Base-by-base conservation (phyloP, 1,284 basidiomycete genomes). In the Lentinula novae-zelandiae region DNA sequence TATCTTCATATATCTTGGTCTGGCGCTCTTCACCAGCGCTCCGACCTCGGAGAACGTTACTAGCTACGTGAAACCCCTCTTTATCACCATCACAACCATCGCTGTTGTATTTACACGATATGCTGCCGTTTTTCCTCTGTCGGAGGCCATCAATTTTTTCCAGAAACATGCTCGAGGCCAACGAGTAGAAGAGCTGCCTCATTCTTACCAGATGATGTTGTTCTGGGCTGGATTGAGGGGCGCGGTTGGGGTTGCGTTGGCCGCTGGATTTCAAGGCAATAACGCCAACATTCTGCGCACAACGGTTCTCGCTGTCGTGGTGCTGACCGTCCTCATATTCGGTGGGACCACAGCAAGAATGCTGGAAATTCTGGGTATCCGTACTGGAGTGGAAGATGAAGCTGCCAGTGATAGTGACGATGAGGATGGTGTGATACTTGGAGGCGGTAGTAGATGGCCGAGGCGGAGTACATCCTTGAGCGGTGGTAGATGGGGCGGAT, bases 221-320 rank as follows among this genome's bases (percentile, higher is more conserved):
- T 99, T 99, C 76, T 99, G 96, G 97, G 96, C 96, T 0, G 97
- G 97, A 7, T 78, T 99, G 56, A 84, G 96, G 38, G 96, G 96
- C 59, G 96, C 96, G 0, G 96, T 98, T 42, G 96, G 97, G 27
- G 97, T 99, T 27, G 96, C 96, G 3, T 85, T 99, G 13, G 96
- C 96, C 2, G 92, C 94, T 2, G 96, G 96, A 7, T 97, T 99
- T 79, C 89, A 90, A 64, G 96, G 95, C 33, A 82, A 89, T 50
- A 96, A 96, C 69, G 95, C 94, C 0, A 87, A 93, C 67, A 94
- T 93, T 20, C 80, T 99, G 63, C 83, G 96, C 50, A 98, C 91
- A 38, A 98, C 96, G 0, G 96, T 99, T 22, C 85, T 99, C 36
- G 90, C 98, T 13, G 93, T 97, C 5, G 96, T 99, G 49, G 95